Conservation (phyloP, 257 asterid genomes). For the Salvia hispanica region DNA sequence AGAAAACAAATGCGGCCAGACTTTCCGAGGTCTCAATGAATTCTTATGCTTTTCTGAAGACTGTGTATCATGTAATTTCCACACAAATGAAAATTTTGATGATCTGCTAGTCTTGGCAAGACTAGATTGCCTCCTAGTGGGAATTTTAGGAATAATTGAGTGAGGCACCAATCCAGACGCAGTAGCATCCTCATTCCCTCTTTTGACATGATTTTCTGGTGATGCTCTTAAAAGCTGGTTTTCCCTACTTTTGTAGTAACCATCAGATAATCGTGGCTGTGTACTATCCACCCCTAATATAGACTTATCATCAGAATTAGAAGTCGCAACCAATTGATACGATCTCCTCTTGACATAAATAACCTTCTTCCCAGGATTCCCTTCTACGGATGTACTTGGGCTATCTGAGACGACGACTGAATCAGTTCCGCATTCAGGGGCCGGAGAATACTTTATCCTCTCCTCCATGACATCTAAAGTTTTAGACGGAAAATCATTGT, state of each 20-base stretch:
- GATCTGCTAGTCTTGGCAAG: slow-evolving; percentile 43
- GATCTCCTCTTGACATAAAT: slow-evolving; percentile 69
- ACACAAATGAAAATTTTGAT: slow-evolving; percentile 65
- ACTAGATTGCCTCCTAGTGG: slow-evolving; percentile 52
- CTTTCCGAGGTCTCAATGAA: slow-evolving; percentile 47
- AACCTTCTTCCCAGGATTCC: slow-evolving; percentile 48
- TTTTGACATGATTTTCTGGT: slow-evolving; percentile 42
- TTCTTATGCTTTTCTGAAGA: slow-evolving; percentile 52
- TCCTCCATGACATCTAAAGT: slow-evolving; percentile 41
- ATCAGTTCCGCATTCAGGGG: slow-evolving; percentile 46
- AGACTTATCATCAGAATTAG: slow-evolving; percentile 43
- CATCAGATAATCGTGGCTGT: slow-evolving; percentile 54
- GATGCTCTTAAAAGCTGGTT: slow-evolving; percentile 84
- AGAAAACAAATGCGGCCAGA: slow-evolving; percentile 57
- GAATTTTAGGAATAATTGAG: slow-evolving; percentile 33
- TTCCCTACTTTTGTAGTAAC: slow-evolving; percentile 78
- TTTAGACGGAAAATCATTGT: slow-evolving; percentile 33
- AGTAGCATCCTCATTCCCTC: slow-evolving; percentile 40
- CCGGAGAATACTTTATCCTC: slow-evolving; percentile 35
- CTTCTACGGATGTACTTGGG: slow-evolving; percentile 46
- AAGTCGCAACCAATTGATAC: slow-evolving; percentile 80
- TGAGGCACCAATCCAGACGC: slow-evolving; percentile 40
- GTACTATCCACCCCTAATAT: slow-evolving; percentile 38
- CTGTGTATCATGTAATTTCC: slow-evolving; percentile 61
- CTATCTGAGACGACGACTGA: slow-evolving; percentile 44